A percentile compares a stretch with the other conserved stretches of the same genome.
These are phyloP conservation scores for Bremia lactucae DNA, from an alignment of 352 stramenopile species.

Conservation along the genomic window DNA sequence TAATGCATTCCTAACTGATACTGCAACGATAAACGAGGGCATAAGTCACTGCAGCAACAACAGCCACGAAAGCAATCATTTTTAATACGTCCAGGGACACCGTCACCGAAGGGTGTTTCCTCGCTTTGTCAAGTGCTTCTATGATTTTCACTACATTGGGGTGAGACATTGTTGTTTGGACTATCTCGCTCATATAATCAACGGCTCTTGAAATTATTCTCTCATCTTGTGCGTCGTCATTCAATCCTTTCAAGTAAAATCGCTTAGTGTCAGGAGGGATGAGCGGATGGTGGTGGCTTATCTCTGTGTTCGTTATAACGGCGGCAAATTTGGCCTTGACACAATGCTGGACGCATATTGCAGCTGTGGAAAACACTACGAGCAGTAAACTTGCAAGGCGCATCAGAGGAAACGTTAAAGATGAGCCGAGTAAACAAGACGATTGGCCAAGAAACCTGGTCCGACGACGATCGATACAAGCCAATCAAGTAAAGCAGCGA, in stretches of 20 bases:
- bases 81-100: constrained; percentile 12
- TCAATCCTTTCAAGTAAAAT: constrained; percentile 1
- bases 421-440: not conserved
- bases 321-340: not conserved
- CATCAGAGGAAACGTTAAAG: constrained; percentile 1
- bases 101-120: constrained; percentile 6
- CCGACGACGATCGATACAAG: constrained; percentile 5
- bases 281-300: not conserved
- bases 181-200: not conserved
- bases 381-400: constrained; percentile 7
- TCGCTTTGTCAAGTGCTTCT: constrained; percentile 7
- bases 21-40: constrained; percentile 12
- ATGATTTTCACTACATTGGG: constrained; percentile 7
- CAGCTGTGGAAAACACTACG: constrained; percentile 2
- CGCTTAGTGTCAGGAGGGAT: not conserved
- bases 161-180: not conserved
- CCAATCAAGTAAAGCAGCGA: too few species aligned
- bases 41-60: constrained; percentile 5
- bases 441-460: constrained; percentile 5
- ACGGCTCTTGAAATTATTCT: constrained; percentile 1
- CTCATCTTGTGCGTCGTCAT: constrained; percentile 2
- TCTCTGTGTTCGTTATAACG: constrained; percentile 1
- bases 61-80: constrained; percentile 8
- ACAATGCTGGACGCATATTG: constrained; percentile 2
- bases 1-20: constrained; percentile 4